A percentile compares a stretch with the other conserved stretches of the same genome.
These are phyloP conservation scores for Neofusicoccum sp. DNA, from an alignment of 2,329 filamentous ascomycete species.

Conservation along the genomic window DNA sequence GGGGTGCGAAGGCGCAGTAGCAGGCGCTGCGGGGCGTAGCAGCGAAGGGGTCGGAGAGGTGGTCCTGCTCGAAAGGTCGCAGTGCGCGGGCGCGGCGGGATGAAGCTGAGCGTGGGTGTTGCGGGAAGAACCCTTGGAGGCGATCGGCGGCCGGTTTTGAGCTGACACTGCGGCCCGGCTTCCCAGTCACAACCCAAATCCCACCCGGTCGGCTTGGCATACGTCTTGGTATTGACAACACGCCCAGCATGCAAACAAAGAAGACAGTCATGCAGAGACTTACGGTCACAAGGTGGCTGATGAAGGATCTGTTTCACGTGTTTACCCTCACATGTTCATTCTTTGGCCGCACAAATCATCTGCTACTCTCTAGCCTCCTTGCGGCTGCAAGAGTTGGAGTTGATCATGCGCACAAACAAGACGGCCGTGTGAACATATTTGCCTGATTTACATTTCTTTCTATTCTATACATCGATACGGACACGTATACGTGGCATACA, in stretches of 20 bases:
- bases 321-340: neutral
- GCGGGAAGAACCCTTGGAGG: conserved; percentile 6
- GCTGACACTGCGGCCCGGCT: neutral
- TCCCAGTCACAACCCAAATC: neutral
- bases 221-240: neutral
- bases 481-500: too few species aligned
- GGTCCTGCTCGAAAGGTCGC: neutral
- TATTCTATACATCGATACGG: too few species aligned
- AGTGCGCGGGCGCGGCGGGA: neutral
- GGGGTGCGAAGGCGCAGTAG: neutral
- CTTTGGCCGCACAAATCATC: neutral
- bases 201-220: neutral
- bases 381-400: neutral
- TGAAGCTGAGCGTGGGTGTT: conserved; percentile 3
- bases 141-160: conserved; percentile 12
- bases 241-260: neutral
- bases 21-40: neutral
- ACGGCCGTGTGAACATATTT: neutral
- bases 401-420: neutral
- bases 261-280: neutral
- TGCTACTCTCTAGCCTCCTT: neutral
- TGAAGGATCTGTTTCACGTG: neutral
- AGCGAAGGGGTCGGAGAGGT: neutral
- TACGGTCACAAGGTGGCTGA: neutral
- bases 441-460: too few species aligned